A percentile compares a stretch with the other conserved stretches of the same genome.
These are phyloP conservation scores for Komagataella ulmi DNA, from an alignment of 805 yeast genomes.

Conservation along the genomic window DNA sequence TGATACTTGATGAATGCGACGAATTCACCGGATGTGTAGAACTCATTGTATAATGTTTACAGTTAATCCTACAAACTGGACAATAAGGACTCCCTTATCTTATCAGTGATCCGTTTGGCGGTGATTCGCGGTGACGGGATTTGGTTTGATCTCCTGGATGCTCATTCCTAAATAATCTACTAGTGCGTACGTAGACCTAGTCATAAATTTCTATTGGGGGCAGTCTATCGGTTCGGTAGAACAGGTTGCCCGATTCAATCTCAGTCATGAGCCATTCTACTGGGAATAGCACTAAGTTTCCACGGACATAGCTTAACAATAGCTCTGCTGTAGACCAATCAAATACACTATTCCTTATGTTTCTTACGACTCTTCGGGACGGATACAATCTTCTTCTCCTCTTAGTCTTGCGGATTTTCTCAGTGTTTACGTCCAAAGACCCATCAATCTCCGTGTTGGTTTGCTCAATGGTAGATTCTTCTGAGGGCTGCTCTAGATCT, in stretches of 20 bases:
- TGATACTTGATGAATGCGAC: not conserved
- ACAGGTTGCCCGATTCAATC: slow-evolving; percentile 89
- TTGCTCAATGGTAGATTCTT: not conserved
- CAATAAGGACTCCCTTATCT: not conserved
- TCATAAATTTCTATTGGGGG: slow-evolving; percentile 95
- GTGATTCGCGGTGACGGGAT: not conserved
- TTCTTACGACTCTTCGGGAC: not conserved
- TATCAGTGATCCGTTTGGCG: not conserved
- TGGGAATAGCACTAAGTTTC: slow-evolving; percentile 87
- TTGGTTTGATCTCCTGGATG: too few relatives aligned
- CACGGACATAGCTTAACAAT: slow-evolving; percentile 59
- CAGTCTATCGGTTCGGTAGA: slow-evolving; percentile 80
- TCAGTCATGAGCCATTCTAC: slow-evolving; percentile 82
- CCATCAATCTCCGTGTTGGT: not conserved
- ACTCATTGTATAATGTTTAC: not conserved
- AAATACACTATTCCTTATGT: slow-evolving; percentile 9
- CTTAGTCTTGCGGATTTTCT: not conserved
- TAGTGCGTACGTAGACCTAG: slow-evolving; percentile 11
- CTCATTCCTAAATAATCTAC: not conserved
- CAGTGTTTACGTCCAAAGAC: not conserved
- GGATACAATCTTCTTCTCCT: not conserved
- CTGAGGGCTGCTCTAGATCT: not conserved
- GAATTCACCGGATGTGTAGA: not conserved
- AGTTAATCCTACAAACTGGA: not conserved
- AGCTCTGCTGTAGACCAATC: slow-evolving; percentile 71